Conservation (phyloP, 2,329 filamentous ascomycete genomes). For the Microdochium nivale region DNA sequence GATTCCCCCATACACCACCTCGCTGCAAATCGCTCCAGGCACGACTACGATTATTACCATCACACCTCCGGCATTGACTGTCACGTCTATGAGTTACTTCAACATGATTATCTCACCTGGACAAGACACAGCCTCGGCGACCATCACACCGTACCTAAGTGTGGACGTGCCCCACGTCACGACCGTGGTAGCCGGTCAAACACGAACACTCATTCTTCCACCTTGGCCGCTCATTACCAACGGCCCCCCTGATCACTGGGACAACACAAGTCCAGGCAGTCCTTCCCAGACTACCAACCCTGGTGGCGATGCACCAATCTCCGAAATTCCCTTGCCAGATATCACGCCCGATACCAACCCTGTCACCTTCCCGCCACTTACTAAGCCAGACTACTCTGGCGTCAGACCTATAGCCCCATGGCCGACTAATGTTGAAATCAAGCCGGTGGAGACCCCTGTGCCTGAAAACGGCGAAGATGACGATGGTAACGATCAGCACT, state of each 20-base stretch:
- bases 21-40: not conserved
- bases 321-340: too few species aligned
- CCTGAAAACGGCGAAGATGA: constrained; percentile 1
- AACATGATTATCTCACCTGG: not conserved
- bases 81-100: constrained; percentile 1
- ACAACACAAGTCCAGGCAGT: constrained; percentile 1
- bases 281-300: not conserved
- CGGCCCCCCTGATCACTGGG: constrained; percentile 2
- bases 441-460: constrained; percentile 1
- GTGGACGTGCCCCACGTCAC: constrained; percentile 1
- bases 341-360: not conserved
- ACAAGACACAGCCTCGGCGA: not conserved
- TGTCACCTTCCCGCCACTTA: not conserved
- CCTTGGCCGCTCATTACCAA: constrained; percentile 3
- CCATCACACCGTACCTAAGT: constrained; percentile 3
- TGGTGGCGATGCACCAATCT: too few species aligned
- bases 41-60: not conserved
- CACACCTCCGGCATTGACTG: not conserved
- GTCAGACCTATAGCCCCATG: not conserved
- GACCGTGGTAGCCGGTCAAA: constrained; percentile 1
- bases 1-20: constrained; percentile 3
- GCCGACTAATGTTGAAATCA: not conserved
- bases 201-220: constrained; percentile 1
- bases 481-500: not conserved
- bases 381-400: too few species aligned